Evolutionary conservation across 2,329 filamentous ascomycete genomes (phyloP).

Genomic region (Colletotrichum gloeosporioides): DNA sequence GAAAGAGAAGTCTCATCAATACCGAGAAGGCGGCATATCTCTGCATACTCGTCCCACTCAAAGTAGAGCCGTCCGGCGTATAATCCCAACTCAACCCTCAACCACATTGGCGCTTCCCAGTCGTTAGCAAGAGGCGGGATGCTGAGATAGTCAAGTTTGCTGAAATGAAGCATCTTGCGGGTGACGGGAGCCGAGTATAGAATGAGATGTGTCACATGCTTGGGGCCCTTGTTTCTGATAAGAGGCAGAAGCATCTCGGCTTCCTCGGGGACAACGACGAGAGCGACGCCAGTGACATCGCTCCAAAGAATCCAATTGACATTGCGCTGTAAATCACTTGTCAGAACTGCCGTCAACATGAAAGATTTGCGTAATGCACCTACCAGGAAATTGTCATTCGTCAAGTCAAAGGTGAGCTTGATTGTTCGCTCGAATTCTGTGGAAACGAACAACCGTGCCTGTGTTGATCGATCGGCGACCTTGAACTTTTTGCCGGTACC

Average conservation of each 20-base stretch:
- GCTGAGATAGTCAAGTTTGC: slow-evolving; percentile 55
- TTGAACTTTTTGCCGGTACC: slow-evolving; percentile 37
- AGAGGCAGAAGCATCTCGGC: slow-evolving; percentile 58
- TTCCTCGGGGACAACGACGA: slow-evolving; percentile 69
- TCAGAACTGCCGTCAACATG: background rate
- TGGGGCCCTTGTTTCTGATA: slow-evolving; percentile 33
- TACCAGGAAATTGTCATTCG: slow-evolving; percentile 40
- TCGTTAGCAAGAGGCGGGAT: slow-evolving; percentile 49
- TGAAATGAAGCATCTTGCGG: slow-evolving; percentile 64
- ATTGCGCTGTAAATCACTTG: slow-evolving; percentile 35
- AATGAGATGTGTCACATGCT: slow-evolving; percentile 53
- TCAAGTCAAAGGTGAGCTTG: slow-evolving; percentile 26
- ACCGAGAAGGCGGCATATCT: slow-evolving; percentile 37
- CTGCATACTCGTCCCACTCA: slow-evolving; percentile 49
- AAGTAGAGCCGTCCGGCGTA: slow-evolving; percentile 67
- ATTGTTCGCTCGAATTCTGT: slow-evolving; percentile 55
- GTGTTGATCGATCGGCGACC: slow-evolving; percentile 20
- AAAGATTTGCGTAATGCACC: background rate
- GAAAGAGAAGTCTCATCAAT: slow-evolving; percentile 21
- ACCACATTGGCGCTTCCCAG: slow-evolving; percentile 54
- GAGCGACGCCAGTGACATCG: slow-evolving; percentile 44
- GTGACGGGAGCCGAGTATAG: slow-evolving; percentile 67
- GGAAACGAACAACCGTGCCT: slow-evolving; percentile 40
- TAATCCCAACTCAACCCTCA: slow-evolving; percentile 64
- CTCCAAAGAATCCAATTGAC: slow-evolving; percentile 70